These are phyloP conservation scores for Chimonanthus salicifolius DNA, from an alignment of 164 flowering plant genomes.

Conservation along the genomic window DNA sequence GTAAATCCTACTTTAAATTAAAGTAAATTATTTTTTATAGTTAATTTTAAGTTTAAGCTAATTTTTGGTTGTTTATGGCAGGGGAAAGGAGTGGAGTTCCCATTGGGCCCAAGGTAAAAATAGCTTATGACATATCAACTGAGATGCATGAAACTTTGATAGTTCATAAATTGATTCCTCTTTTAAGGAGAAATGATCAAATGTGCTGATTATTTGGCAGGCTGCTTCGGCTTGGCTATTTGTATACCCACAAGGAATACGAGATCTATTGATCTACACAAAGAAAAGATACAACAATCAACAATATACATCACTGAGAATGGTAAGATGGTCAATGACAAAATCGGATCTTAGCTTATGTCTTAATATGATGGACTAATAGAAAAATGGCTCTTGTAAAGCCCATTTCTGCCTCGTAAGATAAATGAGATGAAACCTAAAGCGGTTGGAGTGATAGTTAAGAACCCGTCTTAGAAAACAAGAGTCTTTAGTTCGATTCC, in stretches of 20 bases:
- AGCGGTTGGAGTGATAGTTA: too few species aligned
- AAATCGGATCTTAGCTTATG: too few species aligned
- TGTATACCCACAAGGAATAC: constrained; percentile 25
- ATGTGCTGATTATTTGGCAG: background rate
- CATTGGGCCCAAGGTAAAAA: constrained; percentile 6
- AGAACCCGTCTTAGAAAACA: too few species aligned
- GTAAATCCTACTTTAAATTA: background rate
- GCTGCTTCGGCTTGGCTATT: constrained; percentile 19
- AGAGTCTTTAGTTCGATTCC: too few species aligned
- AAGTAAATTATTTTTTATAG: background rate
- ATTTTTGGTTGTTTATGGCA: background rate
- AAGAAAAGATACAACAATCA: too few species aligned
- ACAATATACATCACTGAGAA: constrained; percentile 15
- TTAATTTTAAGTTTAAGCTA: background rate
- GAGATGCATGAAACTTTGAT: too few species aligned
- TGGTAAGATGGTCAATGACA: constrained; percentile 6
- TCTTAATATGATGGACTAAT: too few species aligned
- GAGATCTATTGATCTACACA: constrained; percentile 12
- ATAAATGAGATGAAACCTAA: too few species aligned
- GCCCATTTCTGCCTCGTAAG: too few species aligned
- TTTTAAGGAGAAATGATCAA: too few species aligned
- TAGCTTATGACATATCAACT: background rate
- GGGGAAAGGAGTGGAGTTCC: constrained; percentile 3
- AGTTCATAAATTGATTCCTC: too few species aligned
- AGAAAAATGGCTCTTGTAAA: too few species aligned